Conservation (phyloP, 148 eudicot species). For the Polygonum aviculare region DNA sequence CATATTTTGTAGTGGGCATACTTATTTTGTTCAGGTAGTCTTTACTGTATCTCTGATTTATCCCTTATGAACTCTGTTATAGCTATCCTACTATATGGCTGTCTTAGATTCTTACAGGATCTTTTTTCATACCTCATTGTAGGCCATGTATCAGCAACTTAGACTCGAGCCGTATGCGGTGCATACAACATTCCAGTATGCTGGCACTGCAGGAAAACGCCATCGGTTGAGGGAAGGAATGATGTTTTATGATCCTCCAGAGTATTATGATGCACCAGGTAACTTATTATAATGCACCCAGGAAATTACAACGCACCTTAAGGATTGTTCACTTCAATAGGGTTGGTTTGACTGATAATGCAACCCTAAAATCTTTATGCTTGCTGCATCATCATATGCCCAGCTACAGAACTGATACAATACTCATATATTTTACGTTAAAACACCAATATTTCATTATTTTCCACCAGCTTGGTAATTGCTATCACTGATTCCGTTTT, state of each 20-base stretch:
- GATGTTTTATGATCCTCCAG: slow-evolving; percentile 92
- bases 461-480: neutral
- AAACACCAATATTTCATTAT: neutral
- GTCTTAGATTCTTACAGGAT: neutral
- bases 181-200: slow-evolving; percentile 92
- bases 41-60: neutral
- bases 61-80: neutral
- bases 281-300: neutral
- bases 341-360: neutral
- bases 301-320: no score
- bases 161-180: slow-evolving; percentile 90
- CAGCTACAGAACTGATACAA: neutral
- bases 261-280: slow-evolving; percentile 79
- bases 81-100: neutral
- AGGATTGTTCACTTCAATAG: neutral
- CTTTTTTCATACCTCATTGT: slow-evolving; percentile 18
- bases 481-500: neutral
- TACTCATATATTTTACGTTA: neutral
- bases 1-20: slow-evolving; percentile 94
- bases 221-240: slow-evolving; percentile 88
- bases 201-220: slow-evolving; percentile 93
- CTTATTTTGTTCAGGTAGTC: slow-evolving; percentile 87
- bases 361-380: neutral
- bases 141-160: slow-evolving; percentile 79
- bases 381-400: neutral